Evolutionary conservation across 768 basidiomycete genomes (phyloP), one percentile per base, ranked within the genome.

Genomic region (Boletellus sp.): DNA sequence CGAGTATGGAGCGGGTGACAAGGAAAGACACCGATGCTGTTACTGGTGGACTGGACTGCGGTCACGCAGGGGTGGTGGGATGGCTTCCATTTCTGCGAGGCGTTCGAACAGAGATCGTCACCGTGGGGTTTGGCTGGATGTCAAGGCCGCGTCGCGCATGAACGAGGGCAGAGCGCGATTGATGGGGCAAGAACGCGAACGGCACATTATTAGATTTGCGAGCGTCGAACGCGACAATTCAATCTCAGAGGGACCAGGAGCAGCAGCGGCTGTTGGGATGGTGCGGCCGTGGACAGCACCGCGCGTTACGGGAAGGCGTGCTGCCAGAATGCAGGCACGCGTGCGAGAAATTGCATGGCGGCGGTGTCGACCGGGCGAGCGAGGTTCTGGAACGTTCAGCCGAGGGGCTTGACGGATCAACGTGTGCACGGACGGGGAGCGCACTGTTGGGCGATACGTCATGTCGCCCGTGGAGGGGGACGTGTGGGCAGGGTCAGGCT

Each of bases 1-100:
- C 62, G 59, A 38, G 54, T 54, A 63, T 63, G 60, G 61, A 63
- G 54, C 50, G 49, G 7, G 20, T 49, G 57, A 50, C 61, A 63
- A 47, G 31, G 28, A 38, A 37, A 44, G 24, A 24, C 15, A 42
- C 61, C 49, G 60, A 48, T 5, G 42, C n/a, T n/a, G n/a, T 49
- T 50, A 45, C 47, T 51, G 47, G 44, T 16, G 32, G 9, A 52
- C 24, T 26, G 38, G 48, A 50, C 58, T 47, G 26, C 38, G 15
- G 51, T 48, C 44, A 50, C 41, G 23, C 31, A 16, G 16, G 37
- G 20, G 36, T 23, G 19, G 32, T 28, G 26, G 8, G 47, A 36
- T 49, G 49, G 52, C 61, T 62, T 62, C 62, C 61, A 64, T 62
- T 62, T 58, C 34, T 39, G 51, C 39, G 35, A 35, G 20, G 47